These are phyloP conservation scores for Violaceomyces palustris DNA, from an alignment of 1,284 basidiomycete genomes.

Conservation along the genomic window DNA sequence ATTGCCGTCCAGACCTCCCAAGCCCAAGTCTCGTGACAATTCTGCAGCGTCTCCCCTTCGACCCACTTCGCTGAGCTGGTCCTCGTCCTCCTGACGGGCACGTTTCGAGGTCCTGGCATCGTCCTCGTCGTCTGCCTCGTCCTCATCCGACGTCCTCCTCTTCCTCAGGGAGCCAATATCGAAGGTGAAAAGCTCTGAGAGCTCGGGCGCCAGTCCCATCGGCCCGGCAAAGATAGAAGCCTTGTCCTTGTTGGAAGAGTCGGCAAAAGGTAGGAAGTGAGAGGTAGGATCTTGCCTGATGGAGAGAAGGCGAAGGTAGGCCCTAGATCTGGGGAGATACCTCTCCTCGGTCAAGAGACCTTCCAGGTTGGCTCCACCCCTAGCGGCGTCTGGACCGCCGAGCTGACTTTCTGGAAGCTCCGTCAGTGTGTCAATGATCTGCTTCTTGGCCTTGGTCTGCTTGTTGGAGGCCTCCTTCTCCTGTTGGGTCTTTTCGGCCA, in stretches of 20 bases:
- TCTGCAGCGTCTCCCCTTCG: too few relatives aligned
- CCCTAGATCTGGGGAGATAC: constrained; percentile 74
- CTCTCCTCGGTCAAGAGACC: constrained; percentile 67
- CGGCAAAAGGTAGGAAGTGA: constrained; percentile 67
- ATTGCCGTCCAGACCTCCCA: constrained; percentile 5
- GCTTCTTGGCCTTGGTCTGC: constrained; percentile 47
- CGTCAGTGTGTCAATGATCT: constrained; percentile 56
- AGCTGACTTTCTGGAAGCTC: constrained; percentile 57
- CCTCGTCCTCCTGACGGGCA: not conserved
- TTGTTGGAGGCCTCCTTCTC: constrained; percentile 31
- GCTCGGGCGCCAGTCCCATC: constrained; percentile 71
- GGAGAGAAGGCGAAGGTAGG: constrained; percentile 73
- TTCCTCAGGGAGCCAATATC: constrained; percentile 58
- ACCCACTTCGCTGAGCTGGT: constrained; percentile 58
- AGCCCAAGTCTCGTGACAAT: too few relatives aligned
- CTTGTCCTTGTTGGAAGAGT: constrained; percentile 61
- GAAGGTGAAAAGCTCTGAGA: constrained; percentile 75
- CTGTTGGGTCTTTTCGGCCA: constrained; percentile 28
- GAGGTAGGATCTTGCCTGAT: constrained; percentile 77
- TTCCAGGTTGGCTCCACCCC: constrained; percentile 63
- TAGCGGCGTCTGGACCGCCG: constrained; percentile 58
- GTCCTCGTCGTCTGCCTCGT: constrained; percentile 26
- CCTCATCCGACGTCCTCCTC: constrained; percentile 41
- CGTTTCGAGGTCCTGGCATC: constrained; percentile 46
- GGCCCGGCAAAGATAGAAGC: constrained; percentile 66